phyloP scores from a whole-genome alignment of 2,329 filamentous ascomycete species.

The Berkeleyomyces rouxiae region DNA sequence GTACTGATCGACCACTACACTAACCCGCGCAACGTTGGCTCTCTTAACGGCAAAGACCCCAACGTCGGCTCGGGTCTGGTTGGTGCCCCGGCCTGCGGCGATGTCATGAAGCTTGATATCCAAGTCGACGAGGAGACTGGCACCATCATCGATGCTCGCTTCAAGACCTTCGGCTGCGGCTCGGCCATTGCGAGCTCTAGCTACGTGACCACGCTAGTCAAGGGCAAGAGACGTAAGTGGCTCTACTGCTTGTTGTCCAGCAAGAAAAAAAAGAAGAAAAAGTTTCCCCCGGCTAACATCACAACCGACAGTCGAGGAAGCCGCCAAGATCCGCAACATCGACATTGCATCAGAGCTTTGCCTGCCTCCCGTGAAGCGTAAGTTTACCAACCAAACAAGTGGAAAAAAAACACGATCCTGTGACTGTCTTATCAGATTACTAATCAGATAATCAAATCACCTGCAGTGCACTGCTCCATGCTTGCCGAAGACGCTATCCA shows the following conservation, averaged over 20 bases:
- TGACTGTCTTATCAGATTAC: not conserved
- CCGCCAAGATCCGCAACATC: constrained; percentile 82
- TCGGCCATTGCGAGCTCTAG: constrained; percentile 87
- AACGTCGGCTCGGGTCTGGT: constrained; percentile 88
- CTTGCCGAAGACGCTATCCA: constrained; percentile 85
- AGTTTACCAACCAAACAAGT: constrained; percentile 22
- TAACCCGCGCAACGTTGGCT: constrained; percentile 37
- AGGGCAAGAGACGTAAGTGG: constrained; percentile 54
- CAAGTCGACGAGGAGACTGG: constrained; percentile 76
- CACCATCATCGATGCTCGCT: constrained; percentile 86
- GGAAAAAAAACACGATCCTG: not conserved
- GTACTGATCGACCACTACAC: constrained; percentile 33
- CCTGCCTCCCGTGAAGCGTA: constrained; percentile 72
- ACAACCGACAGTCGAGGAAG: constrained; percentile 54
- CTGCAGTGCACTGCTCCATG: constrained; percentile 74
- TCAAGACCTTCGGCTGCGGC: constrained; percentile 95
- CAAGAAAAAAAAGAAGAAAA: not conserved
- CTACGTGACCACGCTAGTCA: constrained; percentile 90
- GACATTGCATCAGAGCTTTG: constrained; percentile 96
- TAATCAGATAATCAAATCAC: not conserved
- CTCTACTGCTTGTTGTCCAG: not conserved
- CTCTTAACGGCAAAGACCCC: constrained; percentile 52
- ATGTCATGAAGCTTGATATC: constrained; percentile 72
- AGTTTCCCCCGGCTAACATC: not conserved
- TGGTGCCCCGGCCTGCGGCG: constrained; percentile 73